Percentiles rank a stretch among this genome's conserved stretches.
Evolutionary conservation across 1,284 basidiomycete species (phyloP).

Genomic region (Cryptococcus sp.): DNA sequence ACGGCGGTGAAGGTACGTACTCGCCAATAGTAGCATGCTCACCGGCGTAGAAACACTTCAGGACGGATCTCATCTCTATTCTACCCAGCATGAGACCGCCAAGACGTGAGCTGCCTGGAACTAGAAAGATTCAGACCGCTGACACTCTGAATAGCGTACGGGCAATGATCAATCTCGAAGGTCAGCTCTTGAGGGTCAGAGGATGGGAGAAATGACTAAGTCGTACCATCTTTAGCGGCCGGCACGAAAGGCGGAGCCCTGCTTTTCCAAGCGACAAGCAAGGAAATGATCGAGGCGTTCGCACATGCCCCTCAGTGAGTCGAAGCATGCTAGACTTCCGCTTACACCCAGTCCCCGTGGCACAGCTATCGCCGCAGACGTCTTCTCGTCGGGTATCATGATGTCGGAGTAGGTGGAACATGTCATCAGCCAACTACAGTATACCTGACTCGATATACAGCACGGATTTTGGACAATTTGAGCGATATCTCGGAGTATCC

Average conservation of each 20-base stretch:
- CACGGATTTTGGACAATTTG: slow-evolving; percentile 93
- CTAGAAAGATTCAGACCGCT: not conserved
- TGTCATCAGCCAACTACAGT: not conserved
- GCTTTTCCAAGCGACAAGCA: slow-evolving; percentile 92
- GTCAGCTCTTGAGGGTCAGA: slow-evolving; percentile 46
- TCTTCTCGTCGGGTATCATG: slow-evolving; percentile 90
- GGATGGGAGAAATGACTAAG: not conserved
- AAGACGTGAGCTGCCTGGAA: slow-evolving; percentile 60
- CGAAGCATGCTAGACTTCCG: not conserved
- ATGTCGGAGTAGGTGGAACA: slow-evolving; percentile 72
- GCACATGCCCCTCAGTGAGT: slow-evolving; percentile 71
- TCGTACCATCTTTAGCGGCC: slow-evolving; percentile 61
- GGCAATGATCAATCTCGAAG: slow-evolving; percentile 90
- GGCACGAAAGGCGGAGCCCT: slow-evolving; percentile 86
- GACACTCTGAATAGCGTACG: slow-evolving; percentile 62
- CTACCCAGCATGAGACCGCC: slow-evolving; percentile 78
- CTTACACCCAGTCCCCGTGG: slow-evolving; percentile 70
- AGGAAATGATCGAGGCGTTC: slow-evolving; percentile 92
- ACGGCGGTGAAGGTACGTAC: slow-evolving; percentile 71
- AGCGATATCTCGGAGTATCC: slow-evolving; percentile 82
- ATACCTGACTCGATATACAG: slow-evolving; percentile 52
- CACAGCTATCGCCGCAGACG: slow-evolving; percentile 87
- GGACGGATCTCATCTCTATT: slow-evolving; percentile 89
- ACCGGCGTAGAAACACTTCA: slow-evolving; percentile 62
- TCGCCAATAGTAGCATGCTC: slow-evolving; percentile 1